Conservation (phyloP, 768 basidiomycete genomes). For the Boletus bicolor region DNA sequence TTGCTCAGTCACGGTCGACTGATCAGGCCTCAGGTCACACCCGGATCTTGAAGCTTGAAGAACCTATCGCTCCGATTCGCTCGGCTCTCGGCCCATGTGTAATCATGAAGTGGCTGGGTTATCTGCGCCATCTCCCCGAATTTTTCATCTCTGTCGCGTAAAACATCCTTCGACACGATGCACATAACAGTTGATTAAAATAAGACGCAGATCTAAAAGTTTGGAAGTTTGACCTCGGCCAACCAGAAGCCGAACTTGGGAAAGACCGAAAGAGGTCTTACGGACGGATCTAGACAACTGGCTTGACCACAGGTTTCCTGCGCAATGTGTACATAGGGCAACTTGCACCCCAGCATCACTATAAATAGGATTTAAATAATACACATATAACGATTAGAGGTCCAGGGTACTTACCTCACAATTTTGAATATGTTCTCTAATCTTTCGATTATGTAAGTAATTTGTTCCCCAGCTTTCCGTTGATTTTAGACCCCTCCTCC, state of each 20-base stretch:
- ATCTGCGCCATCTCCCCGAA: not conserved
- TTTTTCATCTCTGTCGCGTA: too few relatives aligned
- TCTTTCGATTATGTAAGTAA: not conserved
- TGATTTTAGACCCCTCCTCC: not conserved
- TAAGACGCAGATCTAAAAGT: not conserved
- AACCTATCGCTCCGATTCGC: too few relatives aligned
- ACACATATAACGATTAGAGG: too few relatives aligned
- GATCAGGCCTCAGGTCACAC: too few relatives aligned
- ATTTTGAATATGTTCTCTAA: not conserved
- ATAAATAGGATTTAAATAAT: too few relatives aligned
- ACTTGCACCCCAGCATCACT: too few relatives aligned
- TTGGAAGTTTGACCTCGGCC: not conserved
- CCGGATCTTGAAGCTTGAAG: too few relatives aligned
- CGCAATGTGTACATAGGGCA: too few relatives aligned
- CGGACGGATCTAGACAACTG: not conserved
- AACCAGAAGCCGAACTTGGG: too few relatives aligned
- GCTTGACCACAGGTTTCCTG: not conserved
- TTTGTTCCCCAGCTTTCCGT: not conserved
- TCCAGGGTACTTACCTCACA: not conserved
- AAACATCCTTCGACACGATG: too few relatives aligned
- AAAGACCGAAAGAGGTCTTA: not conserved
- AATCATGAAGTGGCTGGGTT: not conserved
- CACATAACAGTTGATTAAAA: too few relatives aligned
- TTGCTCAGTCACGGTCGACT: too few relatives aligned
- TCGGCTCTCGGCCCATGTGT: not conserved